These are phyloP conservation scores for Auricularia sp. DNA, from an alignment of 768 basidiomycete genomes.

Conservation along the genomic window DNA sequence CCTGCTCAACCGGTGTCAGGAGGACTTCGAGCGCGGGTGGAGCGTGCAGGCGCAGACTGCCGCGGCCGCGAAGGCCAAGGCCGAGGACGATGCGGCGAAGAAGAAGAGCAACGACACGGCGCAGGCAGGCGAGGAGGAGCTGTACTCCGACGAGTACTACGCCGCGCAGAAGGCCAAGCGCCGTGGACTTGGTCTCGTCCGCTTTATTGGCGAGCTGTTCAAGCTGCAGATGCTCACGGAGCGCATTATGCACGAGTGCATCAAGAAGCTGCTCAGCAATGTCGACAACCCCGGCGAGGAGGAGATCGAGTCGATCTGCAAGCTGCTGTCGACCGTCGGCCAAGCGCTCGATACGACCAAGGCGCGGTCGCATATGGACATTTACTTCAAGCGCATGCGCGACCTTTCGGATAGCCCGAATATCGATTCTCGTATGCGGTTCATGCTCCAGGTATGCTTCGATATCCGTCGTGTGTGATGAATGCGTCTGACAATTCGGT, in stretches of 20 bases:
- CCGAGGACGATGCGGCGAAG: conserved; percentile 72
- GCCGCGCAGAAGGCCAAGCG: conserved; percentile 95
- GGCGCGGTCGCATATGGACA: conserved; percentile 77
- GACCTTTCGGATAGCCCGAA: conserved; percentile 65
- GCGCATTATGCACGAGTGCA: conserved; percentile 97
- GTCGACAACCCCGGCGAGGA: conserved; percentile 95
- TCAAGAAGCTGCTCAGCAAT: conserved; percentile 89
- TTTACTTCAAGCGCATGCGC: conserved; percentile 88
- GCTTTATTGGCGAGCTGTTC: conserved; percentile 97
- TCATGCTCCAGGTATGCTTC: conserved; percentile 80
- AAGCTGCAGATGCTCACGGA: conserved; percentile 98
- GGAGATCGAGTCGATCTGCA: conserved; percentile 94
- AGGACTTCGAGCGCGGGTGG: conserved; percentile 97
- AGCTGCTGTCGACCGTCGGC: conserved; percentile 84
- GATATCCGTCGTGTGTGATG: conserved; percentile 1
- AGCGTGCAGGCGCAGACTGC: conserved; percentile 78
- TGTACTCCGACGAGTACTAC: conserved; percentile 95
- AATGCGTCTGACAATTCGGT: conserved; percentile 6
- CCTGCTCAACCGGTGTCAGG: conserved; percentile 90
- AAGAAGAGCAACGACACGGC: conserved; percentile 32
- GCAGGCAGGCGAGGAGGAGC: conserved; percentile 54
- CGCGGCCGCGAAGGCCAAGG: conserved; percentile 77
- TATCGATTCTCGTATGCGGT: conserved; percentile 81
- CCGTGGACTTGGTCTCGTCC: conserved; percentile 91
- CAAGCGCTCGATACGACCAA: conserved; percentile 69